Percentiles rank a stretch among this genome's conserved stretches.
phyloP scores from a whole-genome alignment of 2,329 filamentous ascomycete species.

The Metarhizium rileyi region DNA sequence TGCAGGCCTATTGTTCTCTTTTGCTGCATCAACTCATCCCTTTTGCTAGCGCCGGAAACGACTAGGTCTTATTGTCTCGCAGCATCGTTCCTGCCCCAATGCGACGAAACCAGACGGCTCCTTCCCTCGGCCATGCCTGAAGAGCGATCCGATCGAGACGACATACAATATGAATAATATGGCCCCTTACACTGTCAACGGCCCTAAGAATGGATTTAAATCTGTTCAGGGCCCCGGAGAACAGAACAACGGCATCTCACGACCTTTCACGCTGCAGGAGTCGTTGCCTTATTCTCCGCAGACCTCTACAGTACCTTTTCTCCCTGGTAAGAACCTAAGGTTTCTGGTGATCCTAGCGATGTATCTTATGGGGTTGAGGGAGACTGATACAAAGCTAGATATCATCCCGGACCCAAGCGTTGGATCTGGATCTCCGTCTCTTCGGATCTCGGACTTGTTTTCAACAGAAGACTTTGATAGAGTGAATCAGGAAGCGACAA shows the following conservation, averaged over 20 bases:
- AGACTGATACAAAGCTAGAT: conserved; percentile 29
- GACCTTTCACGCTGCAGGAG: conserved; percentile 58
- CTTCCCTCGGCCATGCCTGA: conserved; percentile 22
- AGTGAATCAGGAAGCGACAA: conserved; percentile 60
- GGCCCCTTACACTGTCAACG: conserved; percentile 20
- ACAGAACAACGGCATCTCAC: conserved; percentile 18
- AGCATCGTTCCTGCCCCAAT: conserved; percentile 13
- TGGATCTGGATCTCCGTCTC: conserved; percentile 43
- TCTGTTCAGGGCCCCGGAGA: conserved; percentile 15
- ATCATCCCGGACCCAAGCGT: conserved; percentile 57
- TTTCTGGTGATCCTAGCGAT: neutral
- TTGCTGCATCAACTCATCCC: neutral
- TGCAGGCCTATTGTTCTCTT: neutral
- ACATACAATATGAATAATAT: conserved; percentile 21
- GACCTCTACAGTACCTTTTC: conserved; percentile 69
- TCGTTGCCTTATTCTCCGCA: conserved; percentile 76
- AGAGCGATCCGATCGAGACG: conserved; percentile 16
- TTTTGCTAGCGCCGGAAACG: conserved; percentile 1
- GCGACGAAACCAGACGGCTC: conserved; percentile 17
- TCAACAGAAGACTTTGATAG: conserved; percentile 48
- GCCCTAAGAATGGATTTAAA: conserved; percentile 24
- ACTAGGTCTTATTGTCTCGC: conserved; percentile 3
- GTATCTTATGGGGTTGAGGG: neutral
- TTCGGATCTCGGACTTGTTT: conserved; percentile 41
- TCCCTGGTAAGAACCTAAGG: conserved; percentile 47